Conservation (phyloP, 768 basidiomycete genomes). For the Cantharellus anzutake region DNA sequence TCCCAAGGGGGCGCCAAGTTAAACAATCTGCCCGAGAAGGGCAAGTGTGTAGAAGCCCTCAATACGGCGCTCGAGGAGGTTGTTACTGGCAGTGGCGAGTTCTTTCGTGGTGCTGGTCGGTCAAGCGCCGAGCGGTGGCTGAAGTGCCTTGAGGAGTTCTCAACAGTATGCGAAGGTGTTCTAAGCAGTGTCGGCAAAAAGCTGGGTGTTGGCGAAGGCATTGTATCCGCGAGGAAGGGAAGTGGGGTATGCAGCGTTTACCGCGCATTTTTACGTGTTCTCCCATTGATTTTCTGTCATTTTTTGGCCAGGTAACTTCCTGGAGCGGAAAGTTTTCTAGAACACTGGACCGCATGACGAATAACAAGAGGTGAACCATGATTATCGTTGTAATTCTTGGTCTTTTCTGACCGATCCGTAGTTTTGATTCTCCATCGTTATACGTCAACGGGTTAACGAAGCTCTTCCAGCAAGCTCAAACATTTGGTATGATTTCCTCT, state of each 20-base stretch:
- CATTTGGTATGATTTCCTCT: conserved; percentile 24
- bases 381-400: background rate
- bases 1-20: conserved; percentile 75
- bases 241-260: conserved; percentile 26
- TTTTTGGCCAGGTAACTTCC: conserved; percentile 25
- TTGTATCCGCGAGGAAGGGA: conserved; percentile 55
- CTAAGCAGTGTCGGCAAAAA: conserved; percentile 74
- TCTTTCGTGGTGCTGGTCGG: conserved; percentile 40
- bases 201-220: conserved; percentile 73
- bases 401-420: conserved; percentile 15
- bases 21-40: conserved; percentile 62
- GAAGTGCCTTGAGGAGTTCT: conserved; percentile 62
- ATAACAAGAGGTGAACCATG: conserved; percentile 61
- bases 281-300: background rate
- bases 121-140: conserved; percentile 70
- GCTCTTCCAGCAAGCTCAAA: conserved; percentile 54
- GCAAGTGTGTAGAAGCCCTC: conserved; percentile 65
- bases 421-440: conserved; percentile 71
- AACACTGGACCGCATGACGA: conserved; percentile 67
- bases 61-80: conserved; percentile 65
- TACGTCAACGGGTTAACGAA: conserved; percentile 62
- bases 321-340: conserved; percentile 61
- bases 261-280: background rate
- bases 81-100: conserved; percentile 46
- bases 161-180: conserved; percentile 56